Conservation (phyloP, 495 filamentous ascomycete genomes). For the Aspergillus asperescens region DNA sequence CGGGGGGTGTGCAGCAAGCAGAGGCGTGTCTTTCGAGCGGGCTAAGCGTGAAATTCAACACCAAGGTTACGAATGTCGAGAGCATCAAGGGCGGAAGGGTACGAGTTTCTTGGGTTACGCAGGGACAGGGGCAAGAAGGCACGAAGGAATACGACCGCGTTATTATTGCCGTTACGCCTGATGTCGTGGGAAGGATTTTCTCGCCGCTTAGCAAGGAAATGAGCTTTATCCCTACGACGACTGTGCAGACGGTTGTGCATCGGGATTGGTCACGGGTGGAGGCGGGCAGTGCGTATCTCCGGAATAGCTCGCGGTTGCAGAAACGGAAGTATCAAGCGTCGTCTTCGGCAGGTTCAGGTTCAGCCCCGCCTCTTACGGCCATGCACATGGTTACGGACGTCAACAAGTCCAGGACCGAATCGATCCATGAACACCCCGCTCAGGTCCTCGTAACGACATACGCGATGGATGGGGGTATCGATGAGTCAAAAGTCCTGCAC, state of each 20-base stretch:
- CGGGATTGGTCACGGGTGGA: conserved; percentile 27
- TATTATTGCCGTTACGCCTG: conserved; percentile 44
- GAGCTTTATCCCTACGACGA: conserved; percentile 36
- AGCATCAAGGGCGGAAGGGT: not conserved
- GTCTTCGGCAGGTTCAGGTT: not conserved
- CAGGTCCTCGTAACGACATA: conserved; percentile 31
- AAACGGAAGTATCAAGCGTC: not conserved
- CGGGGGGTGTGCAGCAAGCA: conserved; percentile 41
- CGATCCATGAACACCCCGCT: conserved; percentile 32
- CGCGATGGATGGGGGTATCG: conserved; percentile 25
- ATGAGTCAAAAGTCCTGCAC: conserved; percentile 26
- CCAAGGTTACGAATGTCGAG: conserved; percentile 15
- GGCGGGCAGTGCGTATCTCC: not conserved
- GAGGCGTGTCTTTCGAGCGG: conserved; percentile 38
- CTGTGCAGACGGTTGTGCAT: conserved; percentile 43
- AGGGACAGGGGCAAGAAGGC: not conserved
- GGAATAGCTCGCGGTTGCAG: not conserved
- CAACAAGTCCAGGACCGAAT: conserved; percentile 22
- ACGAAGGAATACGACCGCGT: conserved; percentile 32
- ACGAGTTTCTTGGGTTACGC: conserved; percentile 11
- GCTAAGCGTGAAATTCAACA: conserved; percentile 21
- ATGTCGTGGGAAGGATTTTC: conserved; percentile 40
- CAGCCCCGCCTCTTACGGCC: conserved; percentile 19
- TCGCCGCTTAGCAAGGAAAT: conserved; percentile 31
- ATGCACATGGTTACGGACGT: conserved; percentile 20